Percentiles rank a stretch among this genome's conserved stretches.
Evolutionary conservation across 768 basidiomycete species (phyloP).

Genomic region (Candolleomyces efflorescens): DNA sequence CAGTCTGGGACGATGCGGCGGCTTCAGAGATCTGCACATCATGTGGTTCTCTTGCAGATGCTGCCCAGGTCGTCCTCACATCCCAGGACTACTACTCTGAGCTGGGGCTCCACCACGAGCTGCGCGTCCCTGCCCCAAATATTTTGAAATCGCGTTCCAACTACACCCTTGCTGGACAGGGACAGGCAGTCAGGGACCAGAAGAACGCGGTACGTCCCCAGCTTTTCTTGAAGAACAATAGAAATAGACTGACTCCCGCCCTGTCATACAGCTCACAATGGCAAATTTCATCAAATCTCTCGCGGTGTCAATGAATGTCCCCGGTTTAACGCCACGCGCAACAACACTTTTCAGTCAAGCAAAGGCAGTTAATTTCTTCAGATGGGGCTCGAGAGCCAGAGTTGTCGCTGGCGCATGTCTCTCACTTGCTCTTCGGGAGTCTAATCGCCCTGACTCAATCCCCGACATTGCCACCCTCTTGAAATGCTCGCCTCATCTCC

Average conservation of each 20-base stretch:
- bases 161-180: conserved; percentile 63
- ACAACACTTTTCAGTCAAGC: conserved; percentile 65
- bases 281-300: conserved; percentile 58
- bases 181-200: conserved; percentile 58
- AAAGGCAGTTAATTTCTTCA: conserved; percentile 52
- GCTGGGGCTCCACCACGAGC: conserved; percentile 26
- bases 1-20: conserved; percentile 53
- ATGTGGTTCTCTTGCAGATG: conserved; percentile 71
- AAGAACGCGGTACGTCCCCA: conserved; percentile 53
- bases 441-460: conserved; percentile 61
- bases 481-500: conserved; percentile 42
- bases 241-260: conserved; percentile 13
- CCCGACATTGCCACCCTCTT: conserved; percentile 66
- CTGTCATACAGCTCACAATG: conserved; percentile 51
- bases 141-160: conserved; percentile 49
- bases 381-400: conserved; percentile 75
- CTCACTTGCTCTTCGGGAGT: conserved; percentile 68
- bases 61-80: conserved; percentile 57
- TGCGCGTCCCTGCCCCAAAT: conserved; percentile 30
- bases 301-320: conserved; percentile 50
- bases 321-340: conserved; percentile 63
- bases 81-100: conserved; percentile 33
- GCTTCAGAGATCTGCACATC: conserved; percentile 59
- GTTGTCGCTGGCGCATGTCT: conserved; percentile 65
- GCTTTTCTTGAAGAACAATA: conserved; percentile 7